Percentiles rank a stretch among this genome's conserved stretches.
Evolutionary conservation across 352 stramenopile species (phyloP).

Genomic region (Phytophthora pluvialis): DNA sequence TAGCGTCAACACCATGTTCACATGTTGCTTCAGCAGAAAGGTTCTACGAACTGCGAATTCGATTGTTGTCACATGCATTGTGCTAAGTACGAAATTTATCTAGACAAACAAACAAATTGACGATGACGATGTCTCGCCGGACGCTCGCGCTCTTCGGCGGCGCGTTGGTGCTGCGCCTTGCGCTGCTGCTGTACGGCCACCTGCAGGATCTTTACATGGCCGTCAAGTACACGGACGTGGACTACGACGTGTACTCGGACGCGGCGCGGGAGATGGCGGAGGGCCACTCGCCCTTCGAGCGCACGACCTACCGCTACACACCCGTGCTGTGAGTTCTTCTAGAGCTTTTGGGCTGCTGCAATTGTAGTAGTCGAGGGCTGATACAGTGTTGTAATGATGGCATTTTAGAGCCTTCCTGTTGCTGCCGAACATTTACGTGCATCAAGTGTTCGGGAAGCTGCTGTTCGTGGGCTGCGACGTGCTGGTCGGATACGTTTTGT

Average conservation of each 20-base stretch:
- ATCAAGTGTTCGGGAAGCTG: constrained; percentile 92
- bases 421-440: constrained; percentile 77
- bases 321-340: constrained; percentile 89
- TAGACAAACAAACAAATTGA: constrained; percentile 3
- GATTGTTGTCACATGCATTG: too few relatives aligned
- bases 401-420: constrained; percentile 66
- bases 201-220: constrained; percentile 78
- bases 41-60: too few relatives aligned
- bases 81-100: constrained; percentile 19
- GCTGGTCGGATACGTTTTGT: constrained; percentile 90
- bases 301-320: constrained; percentile 99
- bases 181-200: constrained; percentile 73
- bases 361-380: constrained; percentile 2
- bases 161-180: constrained; percentile 65
- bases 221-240: constrained; percentile 98
- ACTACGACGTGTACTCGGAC: constrained; percentile 99
- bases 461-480: constrained; percentile 97
- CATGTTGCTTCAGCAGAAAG: too few relatives aligned
- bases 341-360: background rate
- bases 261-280: constrained; percentile 91
- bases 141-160: constrained; percentile 47
- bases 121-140: constrained; percentile 31
- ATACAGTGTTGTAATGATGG: constrained; percentile 5
- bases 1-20: too few relatives aligned
- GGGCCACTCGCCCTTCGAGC: constrained; percentile 93